phyloP scores from a whole-genome alignment of 768 basidiomycete genomes.

The Suillus hirtellus region DNA sequence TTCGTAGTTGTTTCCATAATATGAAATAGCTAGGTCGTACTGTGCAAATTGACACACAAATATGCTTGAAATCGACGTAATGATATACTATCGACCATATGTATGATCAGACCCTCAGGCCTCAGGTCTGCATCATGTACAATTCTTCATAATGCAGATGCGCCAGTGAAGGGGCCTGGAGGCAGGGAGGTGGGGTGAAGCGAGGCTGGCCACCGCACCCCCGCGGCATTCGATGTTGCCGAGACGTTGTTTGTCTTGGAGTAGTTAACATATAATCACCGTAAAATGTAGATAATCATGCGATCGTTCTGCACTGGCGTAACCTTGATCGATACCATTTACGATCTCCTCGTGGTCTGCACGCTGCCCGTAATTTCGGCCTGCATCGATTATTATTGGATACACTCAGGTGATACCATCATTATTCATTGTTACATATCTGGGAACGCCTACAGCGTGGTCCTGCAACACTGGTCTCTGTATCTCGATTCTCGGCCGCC shows the following conservation, averaged over 20 bases:
- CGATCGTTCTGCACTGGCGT: neutral
- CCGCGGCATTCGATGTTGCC: neutral
- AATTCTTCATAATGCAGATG: neutral
- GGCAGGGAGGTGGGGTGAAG: neutral
- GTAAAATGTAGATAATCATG: neutral
- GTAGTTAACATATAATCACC: neutral
- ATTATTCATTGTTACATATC: neutral
- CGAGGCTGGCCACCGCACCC: neutral
- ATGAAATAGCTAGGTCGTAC: neutral
- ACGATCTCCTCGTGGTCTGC: neutral
- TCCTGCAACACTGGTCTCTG: neutral
- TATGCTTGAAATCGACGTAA: neutral
- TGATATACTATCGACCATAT: neutral
- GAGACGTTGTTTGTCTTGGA: neutral
- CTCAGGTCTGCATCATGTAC: neutral
- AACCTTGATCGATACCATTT: neutral
- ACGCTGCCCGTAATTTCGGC: neutral
- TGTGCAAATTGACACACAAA: neutral
- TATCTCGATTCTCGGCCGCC: neutral
- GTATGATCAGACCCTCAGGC: neutral
- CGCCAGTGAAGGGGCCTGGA: neutral
- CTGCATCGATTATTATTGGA: neutral
- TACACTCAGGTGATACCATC: neutral
- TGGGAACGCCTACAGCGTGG: neutral
- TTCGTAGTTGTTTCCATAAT: neutral